These are phyloP conservation scores for Euphorbia pulcherrima DNA, from an alignment of 345 rosid species.

Conservation along the genomic window DNA sequence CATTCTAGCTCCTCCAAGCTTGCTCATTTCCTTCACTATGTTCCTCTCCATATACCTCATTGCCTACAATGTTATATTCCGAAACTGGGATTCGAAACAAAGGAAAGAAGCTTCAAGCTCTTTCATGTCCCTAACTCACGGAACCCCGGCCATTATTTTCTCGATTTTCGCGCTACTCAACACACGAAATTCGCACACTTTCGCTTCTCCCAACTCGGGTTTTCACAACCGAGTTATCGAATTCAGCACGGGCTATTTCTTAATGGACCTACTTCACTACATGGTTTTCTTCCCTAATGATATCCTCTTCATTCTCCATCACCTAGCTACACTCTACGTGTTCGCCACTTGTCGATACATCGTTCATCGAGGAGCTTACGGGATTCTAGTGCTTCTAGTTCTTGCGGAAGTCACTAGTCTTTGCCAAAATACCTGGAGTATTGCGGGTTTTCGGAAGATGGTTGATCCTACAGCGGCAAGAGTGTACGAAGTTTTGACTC, in stretches of 20 bases:
- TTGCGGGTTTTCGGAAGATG: slow-evolving; percentile 38
- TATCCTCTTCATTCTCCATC: slow-evolving; percentile 75
- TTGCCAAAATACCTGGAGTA: slow-evolving; percentile 70
- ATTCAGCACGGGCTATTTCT: slow-evolving; percentile 77
- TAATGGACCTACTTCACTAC: slow-evolving; percentile 67
- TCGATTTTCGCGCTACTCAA: slow-evolving; percentile 40
- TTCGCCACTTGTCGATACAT: slow-evolving; percentile 56
- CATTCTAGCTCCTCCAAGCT: slow-evolving; percentile 13
- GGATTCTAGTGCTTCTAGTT: slow-evolving; percentile 51
- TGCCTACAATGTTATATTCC: slow-evolving; percentile 49
- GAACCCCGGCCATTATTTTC: slow-evolving; percentile 64
- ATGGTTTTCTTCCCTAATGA: slow-evolving; percentile 56
- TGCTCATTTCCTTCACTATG: slow-evolving; percentile 38
- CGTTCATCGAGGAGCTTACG: slow-evolving; percentile 56
- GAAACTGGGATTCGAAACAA: slow-evolving; percentile 50
- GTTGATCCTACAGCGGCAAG: slow-evolving; percentile 45
- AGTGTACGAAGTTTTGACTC: slow-evolving; percentile 43
- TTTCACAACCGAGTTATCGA: slow-evolving; percentile 55
- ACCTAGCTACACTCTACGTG: slow-evolving; percentile 71
- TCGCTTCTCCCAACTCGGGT: slow-evolving; percentile 53
- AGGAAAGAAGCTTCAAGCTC: slow-evolving; percentile 69
- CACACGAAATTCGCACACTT: slow-evolving; percentile 20
- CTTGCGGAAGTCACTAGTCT: slow-evolving; percentile 79
- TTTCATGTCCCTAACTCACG: slow-evolving; percentile 68
- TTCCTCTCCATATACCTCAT: slow-evolving; percentile 43